Conservation (phyloP, 495 filamentous ascomycete genomes). For the Neurospora terricola region DNA sequence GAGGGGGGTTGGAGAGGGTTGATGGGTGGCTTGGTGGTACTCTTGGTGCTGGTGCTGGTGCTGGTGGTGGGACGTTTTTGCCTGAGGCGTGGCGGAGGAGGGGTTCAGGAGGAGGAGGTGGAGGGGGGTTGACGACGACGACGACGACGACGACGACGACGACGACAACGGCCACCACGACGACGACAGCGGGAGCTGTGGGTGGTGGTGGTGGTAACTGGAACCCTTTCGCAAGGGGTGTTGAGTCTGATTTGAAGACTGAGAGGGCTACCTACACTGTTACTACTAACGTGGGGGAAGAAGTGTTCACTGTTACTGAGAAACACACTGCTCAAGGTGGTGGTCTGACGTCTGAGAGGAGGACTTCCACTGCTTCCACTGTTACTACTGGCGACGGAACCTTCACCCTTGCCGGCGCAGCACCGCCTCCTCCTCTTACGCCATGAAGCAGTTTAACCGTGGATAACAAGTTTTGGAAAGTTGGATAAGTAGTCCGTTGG, state of each 20-base stretch:
- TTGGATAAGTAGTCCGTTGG: neutral
- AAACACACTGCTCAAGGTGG: neutral
- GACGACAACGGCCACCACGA: neutral
- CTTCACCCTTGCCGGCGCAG: neutral
- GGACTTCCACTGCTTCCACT: neutral
- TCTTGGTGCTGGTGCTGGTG: neutral
- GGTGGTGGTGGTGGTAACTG: neutral
- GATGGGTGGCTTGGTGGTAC: neutral
- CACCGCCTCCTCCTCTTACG: neutral
- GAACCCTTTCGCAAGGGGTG: neutral
- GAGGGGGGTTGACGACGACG: neutral
- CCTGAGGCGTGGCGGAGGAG: neutral
- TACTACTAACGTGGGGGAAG: neutral
- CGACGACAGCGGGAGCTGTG: neutral
- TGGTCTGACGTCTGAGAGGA: neutral
- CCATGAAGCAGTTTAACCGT: neutral
- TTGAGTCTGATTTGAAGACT: neutral
- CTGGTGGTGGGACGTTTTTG: neutral
- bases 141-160: neutral
- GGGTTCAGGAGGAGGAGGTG: neutral
- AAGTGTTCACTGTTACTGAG: neutral
- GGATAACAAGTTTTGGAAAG: neutral
- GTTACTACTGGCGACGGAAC: neutral
- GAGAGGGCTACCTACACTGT: neutral
- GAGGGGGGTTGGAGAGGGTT: neutral